Evolutionary conservation across 331 rosid species (phyloP), one percentile per base, ranked within the genome.

Genomic region (Saraca asoca): DNA sequence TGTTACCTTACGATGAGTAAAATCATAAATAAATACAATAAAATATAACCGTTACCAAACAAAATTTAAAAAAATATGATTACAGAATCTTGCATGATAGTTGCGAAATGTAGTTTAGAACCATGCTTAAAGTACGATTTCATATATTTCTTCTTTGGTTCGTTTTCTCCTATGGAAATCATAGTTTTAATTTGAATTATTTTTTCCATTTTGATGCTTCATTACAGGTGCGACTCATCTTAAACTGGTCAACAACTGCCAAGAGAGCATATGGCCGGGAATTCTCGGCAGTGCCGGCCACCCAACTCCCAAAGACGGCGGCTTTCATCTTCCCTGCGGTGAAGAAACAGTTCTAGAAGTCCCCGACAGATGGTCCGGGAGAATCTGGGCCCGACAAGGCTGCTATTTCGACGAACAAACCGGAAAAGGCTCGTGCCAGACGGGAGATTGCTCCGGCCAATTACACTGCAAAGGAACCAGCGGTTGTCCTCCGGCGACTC

Each of bases 371-470:
- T 86, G 88, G 93, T 83, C 94, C 2, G 91, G 89, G 5, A 80
- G 93, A 74, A 78, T 89, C 0, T 86, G 88, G 96, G 93, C 88
- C 3, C 79, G 96, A 72, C 85, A 84, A 70, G 96, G 91, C 8
- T 89, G 91, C 58, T 62, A 64, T 60, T 89, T 86, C 12, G 78
- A 79, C 16, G 24, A 61, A 44, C 49, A 43, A 17, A 76, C 83
- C 0, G 84, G 88, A 1, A 76, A 67, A 70, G 90, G 90, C 12
- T 42, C 76, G 0, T 89, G 96, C 50, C 71, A 84, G 43, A 86
- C 88, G 0, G 96, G 85, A 9, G 90, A 86, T 9, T 89, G 93
- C 18, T 77, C 68, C 0, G 88, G 90, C 0, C 74, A 66, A 6
- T 46, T 89, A 37, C 77, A 79, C 14, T 89, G 96, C 69, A 13